Evolutionary conservation across 208 protist species (phyloP).

Genomic region (Wallacemonas sp.): DNA sequence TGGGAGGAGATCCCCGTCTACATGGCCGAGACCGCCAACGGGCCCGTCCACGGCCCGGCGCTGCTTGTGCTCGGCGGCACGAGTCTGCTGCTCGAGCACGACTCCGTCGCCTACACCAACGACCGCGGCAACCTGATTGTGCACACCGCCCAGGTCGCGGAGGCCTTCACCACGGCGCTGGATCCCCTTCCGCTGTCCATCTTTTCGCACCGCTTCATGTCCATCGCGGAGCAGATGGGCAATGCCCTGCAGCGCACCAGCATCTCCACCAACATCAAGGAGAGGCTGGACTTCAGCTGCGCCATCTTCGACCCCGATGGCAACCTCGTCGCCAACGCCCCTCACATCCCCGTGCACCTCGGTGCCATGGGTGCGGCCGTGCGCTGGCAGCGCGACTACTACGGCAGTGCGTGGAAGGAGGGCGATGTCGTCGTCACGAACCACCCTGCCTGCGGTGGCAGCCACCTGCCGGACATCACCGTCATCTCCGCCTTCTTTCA

Average conservation of each 20-base stretch:
- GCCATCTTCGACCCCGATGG: conserved; percentile 90
- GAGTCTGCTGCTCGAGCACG: conserved; percentile 92
- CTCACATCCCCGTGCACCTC: conserved; percentile 96
- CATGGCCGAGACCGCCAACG: conserved; percentile 37
- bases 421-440: conserved; percentile 95
- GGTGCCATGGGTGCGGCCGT: conserved; percentile 95
- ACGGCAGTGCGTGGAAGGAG: conserved; percentile 65
- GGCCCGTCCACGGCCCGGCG: conserved; percentile 81
- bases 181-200: conserved; percentile 89
- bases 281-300: conserved; percentile 92
- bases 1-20: conserved; percentile 73
- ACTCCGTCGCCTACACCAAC: conserved; percentile 77
- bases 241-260: conserved; percentile 94
- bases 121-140: conserved; percentile 82
- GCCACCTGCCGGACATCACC: conserved; percentile 96
- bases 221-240: conserved; percentile 98
- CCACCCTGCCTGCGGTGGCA: conserved; percentile 93
- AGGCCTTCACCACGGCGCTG: conserved; percentile 60
- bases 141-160: conserved; percentile 38
- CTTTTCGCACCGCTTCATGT: conserved; percentile 96
- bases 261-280: conserved; percentile 97
- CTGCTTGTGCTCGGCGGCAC: conserved; percentile 91
- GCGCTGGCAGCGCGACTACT: conserved; percentile 70
- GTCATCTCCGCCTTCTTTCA: conserved; percentile 93
- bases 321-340: conserved; percentile 95